Percentiles rank a stretch among this genome's conserved stretches.
These are phyloP conservation scores for Xylaria sp. DNA, from an alignment of 2,329 filamentous ascomycete species.

Conservation along the genomic window DNA sequence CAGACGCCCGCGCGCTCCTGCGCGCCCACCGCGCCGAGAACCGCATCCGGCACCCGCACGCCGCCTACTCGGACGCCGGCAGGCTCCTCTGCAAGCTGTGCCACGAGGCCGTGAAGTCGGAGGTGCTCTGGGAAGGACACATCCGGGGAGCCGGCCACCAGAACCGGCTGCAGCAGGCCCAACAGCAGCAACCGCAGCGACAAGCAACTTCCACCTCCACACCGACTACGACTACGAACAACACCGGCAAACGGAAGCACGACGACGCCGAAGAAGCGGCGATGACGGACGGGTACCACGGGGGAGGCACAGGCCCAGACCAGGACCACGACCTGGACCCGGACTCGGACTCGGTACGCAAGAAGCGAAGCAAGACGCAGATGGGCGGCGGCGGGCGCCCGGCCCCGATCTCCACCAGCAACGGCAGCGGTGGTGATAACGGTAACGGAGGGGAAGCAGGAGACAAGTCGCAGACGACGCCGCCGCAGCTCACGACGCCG, in stretches of 20 bases:
- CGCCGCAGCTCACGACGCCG: too few species aligned
- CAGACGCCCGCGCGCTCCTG: conserved; percentile 78
- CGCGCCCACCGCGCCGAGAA: conserved; percentile 76
- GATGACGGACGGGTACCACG: conserved; percentile 37
- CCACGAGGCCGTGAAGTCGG: conserved; percentile 64
- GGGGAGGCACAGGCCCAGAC: conserved; percentile 35
- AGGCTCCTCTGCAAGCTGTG: conserved; percentile 71
- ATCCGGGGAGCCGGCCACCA: conserved; percentile 52
- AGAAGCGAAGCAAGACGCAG: conserved; percentile 52
- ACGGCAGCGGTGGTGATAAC: background rate
- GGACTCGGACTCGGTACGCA: conserved; percentile 37
- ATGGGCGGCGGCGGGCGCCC: conserved; percentile 22
- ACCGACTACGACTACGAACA: conserved; percentile 30
- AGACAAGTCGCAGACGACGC: too few species aligned
- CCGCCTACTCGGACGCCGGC: conserved; percentile 68
- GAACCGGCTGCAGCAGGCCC: conserved; percentile 39
- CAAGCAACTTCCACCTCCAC: conserved; percentile 14
- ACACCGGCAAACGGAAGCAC: conserved; percentile 23
- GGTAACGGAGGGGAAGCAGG: conserved; percentile 21
- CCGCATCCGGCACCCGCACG: conserved; percentile 70
- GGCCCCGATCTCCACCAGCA: background rate
- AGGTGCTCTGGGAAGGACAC: conserved; percentile 69
- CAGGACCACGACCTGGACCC: conserved; percentile 36
- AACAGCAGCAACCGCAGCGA: conserved; percentile 31
- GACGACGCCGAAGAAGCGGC: conserved; percentile 19